Evolutionary conservation across 352 stramenopile species (phyloP).

Genomic region (Lagenidium sp.): DNA sequence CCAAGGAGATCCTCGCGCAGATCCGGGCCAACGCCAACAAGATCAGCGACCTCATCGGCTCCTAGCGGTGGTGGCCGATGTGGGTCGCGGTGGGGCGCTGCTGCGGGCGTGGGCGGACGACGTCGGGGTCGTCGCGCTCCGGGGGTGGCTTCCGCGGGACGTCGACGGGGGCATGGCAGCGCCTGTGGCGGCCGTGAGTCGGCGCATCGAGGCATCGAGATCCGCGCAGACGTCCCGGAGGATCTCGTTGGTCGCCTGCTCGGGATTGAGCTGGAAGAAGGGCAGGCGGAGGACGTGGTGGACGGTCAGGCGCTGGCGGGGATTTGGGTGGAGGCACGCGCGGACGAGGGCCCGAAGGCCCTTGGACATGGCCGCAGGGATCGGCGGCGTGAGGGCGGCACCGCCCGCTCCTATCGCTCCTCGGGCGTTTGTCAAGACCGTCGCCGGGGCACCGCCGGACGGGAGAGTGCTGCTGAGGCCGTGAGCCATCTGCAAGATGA

Average conservation of each 20-base stretch:
- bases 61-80: no score
- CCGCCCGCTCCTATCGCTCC: no score
- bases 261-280: slow-evolving; percentile 50
- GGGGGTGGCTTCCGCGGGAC: no score
- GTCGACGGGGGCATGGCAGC: no score
- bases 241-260: slow-evolving; percentile 36
- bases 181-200: slow-evolving; percentile 15
- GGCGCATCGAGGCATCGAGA: slow-evolving; percentile 47
- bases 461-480: slow-evolving; percentile 7
- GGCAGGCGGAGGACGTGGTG: slow-evolving; percentile 22
- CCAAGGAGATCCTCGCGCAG: slow-evolving; percentile 44
- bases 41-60: slow-evolving; percentile 62
- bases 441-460: background rate
- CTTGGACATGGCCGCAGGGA: slow-evolving; percentile 36
- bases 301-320: slow-evolving; percentile 25
- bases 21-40: slow-evolving; percentile 65
- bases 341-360: slow-evolving; percentile 28
- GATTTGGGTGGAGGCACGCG: slow-evolving; percentile 29
- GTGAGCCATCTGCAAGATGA: slow-evolving; percentile 43
- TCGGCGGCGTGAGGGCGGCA: slow-evolving; percentile 10
- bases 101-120: no score
- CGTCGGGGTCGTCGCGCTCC: no score
- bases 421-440: background rate
- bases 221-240: slow-evolving; percentile 47
- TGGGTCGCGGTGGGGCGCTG: no score